Percentiles rank a stretch among this genome's conserved stretches.
phyloP scores from a whole-genome alignment of 176 grass and related monocot genomes.

The Dactylis glomerata region DNA sequence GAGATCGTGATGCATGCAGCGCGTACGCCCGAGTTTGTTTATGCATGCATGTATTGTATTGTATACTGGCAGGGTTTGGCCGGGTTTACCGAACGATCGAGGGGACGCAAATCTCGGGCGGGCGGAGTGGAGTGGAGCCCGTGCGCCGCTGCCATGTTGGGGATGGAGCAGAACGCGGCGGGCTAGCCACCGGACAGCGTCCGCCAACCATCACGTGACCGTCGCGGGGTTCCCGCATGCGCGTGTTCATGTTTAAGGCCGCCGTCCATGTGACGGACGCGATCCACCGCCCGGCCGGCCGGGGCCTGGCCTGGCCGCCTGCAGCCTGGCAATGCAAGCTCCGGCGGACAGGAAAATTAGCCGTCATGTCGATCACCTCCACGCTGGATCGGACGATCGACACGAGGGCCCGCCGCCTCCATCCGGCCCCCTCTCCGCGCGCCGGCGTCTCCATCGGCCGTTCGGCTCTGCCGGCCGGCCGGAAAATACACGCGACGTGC shows the following conservation, averaged over 20 bases:
- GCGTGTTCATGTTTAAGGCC: not conserved
- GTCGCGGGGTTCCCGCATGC: constrained; percentile 22
- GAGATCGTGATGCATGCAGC: not conserved
- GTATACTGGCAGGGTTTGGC: not conserved
- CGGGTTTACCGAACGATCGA: constrained; percentile 10
- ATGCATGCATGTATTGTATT: not conserved
- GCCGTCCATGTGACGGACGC: constrained; percentile 13
- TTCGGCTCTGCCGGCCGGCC: not conserved
- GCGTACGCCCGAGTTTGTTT: not conserved
- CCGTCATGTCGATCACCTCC: constrained; percentile 7
- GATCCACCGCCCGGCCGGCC: too few species aligned
- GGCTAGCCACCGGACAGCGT: constrained; percentile 8
- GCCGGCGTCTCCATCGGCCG: not conserved
- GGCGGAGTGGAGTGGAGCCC: constrained; percentile 5
- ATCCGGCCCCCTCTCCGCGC: not conserved
- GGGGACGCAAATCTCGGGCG: constrained; percentile 28
- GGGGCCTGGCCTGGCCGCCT: not conserved
- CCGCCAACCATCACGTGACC: constrained; percentile 48
- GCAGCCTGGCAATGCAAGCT: too few species aligned
- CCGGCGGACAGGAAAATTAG: not conserved
- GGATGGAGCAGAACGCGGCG: not conserved
- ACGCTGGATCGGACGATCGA: not conserved
- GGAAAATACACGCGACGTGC: not conserved
- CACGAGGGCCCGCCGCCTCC: not conserved
- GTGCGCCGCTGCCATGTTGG: constrained; percentile 28